Evolutionary conservation across 108 stramenopile species (phyloP).

Genomic region (Conticribra weissflogii): DNA sequence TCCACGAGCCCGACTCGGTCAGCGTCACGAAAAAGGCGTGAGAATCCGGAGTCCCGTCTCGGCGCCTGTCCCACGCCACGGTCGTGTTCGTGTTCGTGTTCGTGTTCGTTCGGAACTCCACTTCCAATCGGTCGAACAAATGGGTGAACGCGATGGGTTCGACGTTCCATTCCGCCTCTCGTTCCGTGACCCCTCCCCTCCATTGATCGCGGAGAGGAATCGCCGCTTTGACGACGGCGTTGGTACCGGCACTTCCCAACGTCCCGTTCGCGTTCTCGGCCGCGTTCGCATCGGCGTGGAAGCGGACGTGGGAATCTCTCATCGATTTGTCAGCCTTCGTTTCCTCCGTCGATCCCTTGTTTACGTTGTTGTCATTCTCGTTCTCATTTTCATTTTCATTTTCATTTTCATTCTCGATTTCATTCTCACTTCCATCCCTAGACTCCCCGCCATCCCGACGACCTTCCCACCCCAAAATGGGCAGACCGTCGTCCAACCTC

Average conservation of each 20-base stretch:
- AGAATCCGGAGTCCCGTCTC: constrained; percentile 52
- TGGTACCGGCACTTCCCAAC: not conserved
- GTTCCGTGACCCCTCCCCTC: constrained; percentile 41
- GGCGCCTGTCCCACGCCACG: constrained; percentile 35
- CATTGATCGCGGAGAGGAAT: constrained; percentile 37
- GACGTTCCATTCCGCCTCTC: constrained; percentile 61
- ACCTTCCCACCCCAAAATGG: constrained; percentile 29
- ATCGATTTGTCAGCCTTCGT: not conserved
- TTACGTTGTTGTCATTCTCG: too few relatives aligned
- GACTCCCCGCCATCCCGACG: too few relatives aligned
- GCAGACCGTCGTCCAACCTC: constrained; percentile 24
- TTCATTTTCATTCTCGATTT: constrained; percentile 5
- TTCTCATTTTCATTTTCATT: not conserved
- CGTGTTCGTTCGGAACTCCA: constrained; percentile 59
- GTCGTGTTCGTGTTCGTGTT: constrained; percentile 32
- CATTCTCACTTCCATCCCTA: too few relatives aligned
- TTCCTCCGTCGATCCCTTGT: not conserved
- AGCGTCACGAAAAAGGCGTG: constrained; percentile 65
- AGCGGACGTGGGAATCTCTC: too few relatives aligned
- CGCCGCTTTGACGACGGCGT: constrained; percentile 20
- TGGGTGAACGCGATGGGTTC: constrained; percentile 74
- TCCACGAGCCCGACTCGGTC: constrained; percentile 29
- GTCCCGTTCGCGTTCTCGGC: not conserved
- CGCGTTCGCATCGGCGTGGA: not conserved
- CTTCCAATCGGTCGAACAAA: constrained; percentile 71